These are phyloP conservation scores for Cardamine resedifolia DNA, from an alignment of 345 rosid genomes.

Conservation along the genomic window DNA sequence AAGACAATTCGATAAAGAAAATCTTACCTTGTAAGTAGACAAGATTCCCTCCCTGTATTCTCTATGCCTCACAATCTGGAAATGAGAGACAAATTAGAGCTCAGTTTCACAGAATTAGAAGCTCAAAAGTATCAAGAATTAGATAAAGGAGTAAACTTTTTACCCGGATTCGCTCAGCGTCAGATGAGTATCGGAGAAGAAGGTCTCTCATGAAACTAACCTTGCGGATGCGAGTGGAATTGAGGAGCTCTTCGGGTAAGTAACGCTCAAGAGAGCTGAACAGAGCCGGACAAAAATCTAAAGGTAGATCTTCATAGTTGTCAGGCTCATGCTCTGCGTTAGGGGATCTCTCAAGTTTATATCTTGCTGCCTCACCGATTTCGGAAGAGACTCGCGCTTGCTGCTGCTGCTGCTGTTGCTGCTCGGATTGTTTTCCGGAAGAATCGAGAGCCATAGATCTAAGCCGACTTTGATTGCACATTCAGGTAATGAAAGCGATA, in stretches of 20 bases:
- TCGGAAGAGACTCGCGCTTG: slow-evolving; percentile 20
- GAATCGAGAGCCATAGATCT: slow-evolving; percentile 41
- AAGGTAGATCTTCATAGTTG: slow-evolving; percentile 71
- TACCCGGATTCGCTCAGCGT: slow-evolving; percentile 74
- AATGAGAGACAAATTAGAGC: slow-evolving; percentile 13
- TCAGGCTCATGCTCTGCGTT: slow-evolving; percentile 69
- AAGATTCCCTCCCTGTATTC: slow-evolving; percentile 35
- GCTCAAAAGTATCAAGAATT: neutral
- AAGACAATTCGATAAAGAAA: neutral
- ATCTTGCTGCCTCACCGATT: slow-evolving; percentile 15
- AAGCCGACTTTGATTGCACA: slow-evolving; percentile 28
- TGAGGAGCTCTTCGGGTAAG: slow-evolving; percentile 62
- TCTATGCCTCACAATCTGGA: slow-evolving; percentile 35
- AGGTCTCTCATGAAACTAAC: slow-evolving; percentile 64
- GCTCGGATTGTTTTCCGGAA: slow-evolving; percentile 32
- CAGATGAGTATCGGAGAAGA: slow-evolving; percentile 74
- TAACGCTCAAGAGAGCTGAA: slow-evolving; percentile 83
- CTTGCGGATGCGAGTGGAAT: slow-evolving; percentile 53
- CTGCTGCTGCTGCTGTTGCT: slow-evolving; percentile 10
- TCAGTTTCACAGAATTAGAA: neutral
- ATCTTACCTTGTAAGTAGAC: slow-evolving; percentile 35
- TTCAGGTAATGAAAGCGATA: slow-evolving; percentile 28
- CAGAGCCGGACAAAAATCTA: slow-evolving; percentile 65
- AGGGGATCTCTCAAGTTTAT: slow-evolving; percentile 53
- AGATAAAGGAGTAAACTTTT: slow-evolving; percentile 10